Evolutionary conservation across 2,329 filamentous ascomycete species (phyloP), one percentile per base, ranked within the genome.

Genomic region (Geosmithia morbida): DNA sequence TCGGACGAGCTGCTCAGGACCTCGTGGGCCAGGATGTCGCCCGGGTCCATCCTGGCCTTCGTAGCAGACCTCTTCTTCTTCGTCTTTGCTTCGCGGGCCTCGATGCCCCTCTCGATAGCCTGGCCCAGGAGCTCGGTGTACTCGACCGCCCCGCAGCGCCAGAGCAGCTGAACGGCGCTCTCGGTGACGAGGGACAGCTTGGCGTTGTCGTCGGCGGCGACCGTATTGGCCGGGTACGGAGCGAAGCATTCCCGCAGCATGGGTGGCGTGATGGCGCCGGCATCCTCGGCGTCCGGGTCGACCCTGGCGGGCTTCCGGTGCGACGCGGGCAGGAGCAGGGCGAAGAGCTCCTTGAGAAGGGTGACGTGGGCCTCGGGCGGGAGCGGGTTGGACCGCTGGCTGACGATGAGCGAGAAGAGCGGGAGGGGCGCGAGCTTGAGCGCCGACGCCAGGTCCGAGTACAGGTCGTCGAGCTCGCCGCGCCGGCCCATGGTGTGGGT

Each of bases 161-260:
- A 72, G 2, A 75, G 61, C 7, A 80, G 63, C 43, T 79, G 70
- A 29, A 86, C 56, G 45, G 87, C 61, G 2, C 70, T 70, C 62
- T 90, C 86, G 0, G 87, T 65, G 29, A 85, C 61, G 10, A 89
- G 62, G 2, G 81, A 81, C 39, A 89, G 69, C 59, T 84, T 85
- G 26, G 81, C 80, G 54, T 92, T 89, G 51, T 87, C 83, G 18
- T 77, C 72, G 1, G 74, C 61, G 7, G 69, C 71, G 14, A 73
- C 66, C 0, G 72, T 77, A 49, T 76, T 80, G 1, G 85, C 83
- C 0, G 81, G 69, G 52, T 74, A 79, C 0, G 77, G 77, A 2
- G 87, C 70, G 59, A 79, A 89, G 55, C 79, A 81, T 42, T 68
- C 59, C 56, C 72, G 65, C 41, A 79, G 58, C 51, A 78, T 71